Conservation (phyloP, 176 grass and related monocot genomes). For the Triticum urartu region DNA sequence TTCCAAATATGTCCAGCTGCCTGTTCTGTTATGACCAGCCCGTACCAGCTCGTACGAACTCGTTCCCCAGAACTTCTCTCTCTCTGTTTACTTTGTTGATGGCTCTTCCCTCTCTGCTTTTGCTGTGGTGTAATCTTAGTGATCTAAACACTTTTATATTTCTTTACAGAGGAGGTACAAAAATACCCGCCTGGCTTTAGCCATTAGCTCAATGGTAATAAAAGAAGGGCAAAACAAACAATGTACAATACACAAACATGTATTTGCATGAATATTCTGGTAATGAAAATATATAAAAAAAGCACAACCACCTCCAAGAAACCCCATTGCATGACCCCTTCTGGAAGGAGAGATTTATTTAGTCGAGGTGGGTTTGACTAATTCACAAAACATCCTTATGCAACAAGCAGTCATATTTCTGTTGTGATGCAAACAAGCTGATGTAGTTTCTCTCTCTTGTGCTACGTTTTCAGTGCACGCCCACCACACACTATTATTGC, state of each 20-base stretch:
- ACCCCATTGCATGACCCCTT: constrained; percentile 19
- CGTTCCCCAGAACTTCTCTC: not conserved
- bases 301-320: constrained; percentile 1
- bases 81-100: too few relatives aligned
- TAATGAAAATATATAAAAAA: not conserved
- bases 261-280: too few relatives aligned
- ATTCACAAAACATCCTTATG: not conserved
- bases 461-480: not conserved
- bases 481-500: constrained; percentile 6
- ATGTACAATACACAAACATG: too few relatives aligned
- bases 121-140: not conserved
- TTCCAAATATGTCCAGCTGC: constrained; percentile 21
- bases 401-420: not conserved
- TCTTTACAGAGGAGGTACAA: not conserved
- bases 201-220: not conserved
- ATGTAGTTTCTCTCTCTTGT: not conserved
- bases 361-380: constrained; percentile 4
- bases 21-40: constrained; percentile 15
- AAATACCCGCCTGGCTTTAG: not conserved
- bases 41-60: constrained; percentile 11
- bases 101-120: too few relatives aligned
- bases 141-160: too few relatives aligned
- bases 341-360: not conserved
- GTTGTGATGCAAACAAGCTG: not conserved
- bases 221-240: not conserved